Evolutionary conservation across 1,139 yeast species (phyloP).

Genomic region (Suzukiozyma palmioleophila): DNA sequence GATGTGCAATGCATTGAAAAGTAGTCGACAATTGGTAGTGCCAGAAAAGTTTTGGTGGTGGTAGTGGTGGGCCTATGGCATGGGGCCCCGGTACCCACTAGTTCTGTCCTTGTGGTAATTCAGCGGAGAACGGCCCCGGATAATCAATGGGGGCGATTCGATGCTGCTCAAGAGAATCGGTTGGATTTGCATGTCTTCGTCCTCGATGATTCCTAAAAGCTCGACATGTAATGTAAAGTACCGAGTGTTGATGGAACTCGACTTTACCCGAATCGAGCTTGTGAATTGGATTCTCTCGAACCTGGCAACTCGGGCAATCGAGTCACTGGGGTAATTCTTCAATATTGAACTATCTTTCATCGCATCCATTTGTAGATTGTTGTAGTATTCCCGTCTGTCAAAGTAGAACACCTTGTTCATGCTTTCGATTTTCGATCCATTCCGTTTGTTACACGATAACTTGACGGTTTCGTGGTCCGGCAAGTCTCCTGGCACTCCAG

Average conservation of each 20-base stretch:
- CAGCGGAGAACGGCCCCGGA: constrained; percentile 67
- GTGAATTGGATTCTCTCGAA: constrained; percentile 69
- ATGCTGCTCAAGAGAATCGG: constrained; percentile 38
- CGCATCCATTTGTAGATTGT: constrained; percentile 25
- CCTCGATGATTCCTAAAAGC: constrained; percentile 46
- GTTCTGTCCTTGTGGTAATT: constrained; percentile 48
- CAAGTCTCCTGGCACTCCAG: constrained; percentile 54
- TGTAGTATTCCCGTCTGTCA: constrained; percentile 37
- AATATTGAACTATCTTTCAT: constrained; percentile 27
- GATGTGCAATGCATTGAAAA: no score
- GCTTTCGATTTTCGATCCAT: constrained; percentile 17
- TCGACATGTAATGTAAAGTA: constrained; percentile 54
- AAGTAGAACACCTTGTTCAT: constrained; percentile 33
- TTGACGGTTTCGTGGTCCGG: constrained; percentile 57
- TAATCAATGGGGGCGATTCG: constrained; percentile 60
- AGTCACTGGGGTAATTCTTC: constrained; percentile 45
- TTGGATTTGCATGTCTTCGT: constrained; percentile 35
- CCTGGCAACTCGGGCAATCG: constrained; percentile 56
- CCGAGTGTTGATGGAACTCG: constrained; percentile 40
- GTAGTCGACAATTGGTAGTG: no score
- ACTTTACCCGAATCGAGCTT: constrained; percentile 53
- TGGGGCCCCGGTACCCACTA: constrained; percentile 31
- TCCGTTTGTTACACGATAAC: constrained; percentile 59
- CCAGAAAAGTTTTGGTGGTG: no score
- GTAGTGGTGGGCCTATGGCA: constrained; percentile 5